Evolutionary conservation across 352 stramenopile genomes (phyloP).

Genomic region (Phytophthora ramorum): DNA sequence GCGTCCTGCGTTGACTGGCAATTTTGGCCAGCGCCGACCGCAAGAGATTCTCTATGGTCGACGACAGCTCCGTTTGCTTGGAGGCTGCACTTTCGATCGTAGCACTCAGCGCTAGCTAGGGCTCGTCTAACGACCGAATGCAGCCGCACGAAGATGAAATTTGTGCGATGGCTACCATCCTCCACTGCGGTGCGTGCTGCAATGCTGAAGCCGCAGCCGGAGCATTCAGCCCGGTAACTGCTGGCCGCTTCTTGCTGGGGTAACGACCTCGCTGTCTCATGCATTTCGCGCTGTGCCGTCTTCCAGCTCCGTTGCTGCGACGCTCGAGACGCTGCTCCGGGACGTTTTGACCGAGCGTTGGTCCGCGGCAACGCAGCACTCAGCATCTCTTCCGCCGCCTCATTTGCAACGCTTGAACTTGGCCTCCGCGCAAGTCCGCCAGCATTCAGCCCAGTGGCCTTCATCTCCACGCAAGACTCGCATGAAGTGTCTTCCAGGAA

Average conservation of each 20-base stretch:
- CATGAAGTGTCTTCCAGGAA: conserved; percentile 25
- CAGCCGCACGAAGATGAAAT: conserved; percentile 11
- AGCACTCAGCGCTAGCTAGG: conserved; percentile 11
- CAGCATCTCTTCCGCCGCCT: conserved; percentile 14
- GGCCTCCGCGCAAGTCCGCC: not conserved
- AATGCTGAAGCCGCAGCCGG: conserved; percentile 9
- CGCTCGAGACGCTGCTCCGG: not conserved
- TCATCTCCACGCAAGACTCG: conserved; percentile 22
- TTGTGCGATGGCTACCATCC: conserved; percentile 1
- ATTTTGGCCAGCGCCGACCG: conserved; percentile 7
- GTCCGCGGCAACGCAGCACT: not conserved
- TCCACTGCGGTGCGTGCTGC: conserved; percentile 5
- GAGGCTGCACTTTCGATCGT: not conserved
- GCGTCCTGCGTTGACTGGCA: conserved; percentile 14
- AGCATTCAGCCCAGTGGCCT: conserved; percentile 1
- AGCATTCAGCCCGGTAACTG: conserved; percentile 26
- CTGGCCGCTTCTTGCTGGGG: conserved; percentile 18
- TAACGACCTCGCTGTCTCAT: conserved; percentile 39
- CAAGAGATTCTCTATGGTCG: conserved; percentile 16
- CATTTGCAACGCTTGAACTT: conserved; percentile 39
- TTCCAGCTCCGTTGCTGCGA: conserved; percentile 4
- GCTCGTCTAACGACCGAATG: conserved; percentile 23
- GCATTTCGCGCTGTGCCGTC: conserved; percentile 15
- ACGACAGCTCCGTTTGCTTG: conserved; percentile 7
- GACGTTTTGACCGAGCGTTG: conserved; percentile 3